Percentiles rank a stretch among this genome's conserved stretches.
These are phyloP conservation scores for Porphyra umbilicalis DNA, from an alignment of 31 red algal species.

Conservation along the genomic window DNA sequence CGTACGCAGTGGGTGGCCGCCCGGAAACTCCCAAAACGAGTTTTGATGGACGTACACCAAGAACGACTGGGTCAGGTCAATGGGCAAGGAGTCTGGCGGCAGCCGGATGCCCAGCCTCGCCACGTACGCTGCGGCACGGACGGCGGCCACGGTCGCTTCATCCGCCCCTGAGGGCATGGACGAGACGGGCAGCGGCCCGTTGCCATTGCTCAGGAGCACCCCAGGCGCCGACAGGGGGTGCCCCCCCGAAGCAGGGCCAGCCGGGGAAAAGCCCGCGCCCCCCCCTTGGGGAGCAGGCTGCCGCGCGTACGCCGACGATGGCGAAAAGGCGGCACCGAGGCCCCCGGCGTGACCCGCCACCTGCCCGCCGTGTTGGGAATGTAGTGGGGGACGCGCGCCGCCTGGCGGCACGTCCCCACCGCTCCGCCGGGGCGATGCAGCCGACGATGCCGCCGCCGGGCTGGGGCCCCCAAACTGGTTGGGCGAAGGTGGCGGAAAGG, in stretches of 20 bases:
- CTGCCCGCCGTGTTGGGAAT: neutral
- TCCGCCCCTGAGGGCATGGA: neutral
- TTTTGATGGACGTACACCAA: neutral
- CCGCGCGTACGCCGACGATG: neutral
- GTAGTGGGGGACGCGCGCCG: neutral
- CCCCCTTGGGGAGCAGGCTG: neutral
- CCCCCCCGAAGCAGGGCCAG: neutral
- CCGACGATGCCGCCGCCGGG: neutral
- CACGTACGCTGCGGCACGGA: neutral
- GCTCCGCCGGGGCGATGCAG: neutral
- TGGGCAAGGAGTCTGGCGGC: neutral
- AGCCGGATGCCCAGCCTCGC: neutral
- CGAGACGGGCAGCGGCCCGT: neutral
- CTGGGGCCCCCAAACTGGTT: neutral
- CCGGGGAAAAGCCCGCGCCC: neutral
- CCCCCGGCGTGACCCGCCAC: neutral
- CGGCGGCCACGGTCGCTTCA: neutral
- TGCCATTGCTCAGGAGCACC: too few species aligned
- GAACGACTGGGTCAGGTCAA: neutral
- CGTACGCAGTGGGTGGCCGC: neutral
- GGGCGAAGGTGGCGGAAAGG: neutral
- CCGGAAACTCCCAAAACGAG: neutral
- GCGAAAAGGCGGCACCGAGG: neutral
- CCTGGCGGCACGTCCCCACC: neutral
- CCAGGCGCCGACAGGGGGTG: too few species aligned